Evolutionary conservation across 2,329 filamentous ascomycete species (phyloP).

Genomic region (Penicillium sclerotigenum): DNA sequence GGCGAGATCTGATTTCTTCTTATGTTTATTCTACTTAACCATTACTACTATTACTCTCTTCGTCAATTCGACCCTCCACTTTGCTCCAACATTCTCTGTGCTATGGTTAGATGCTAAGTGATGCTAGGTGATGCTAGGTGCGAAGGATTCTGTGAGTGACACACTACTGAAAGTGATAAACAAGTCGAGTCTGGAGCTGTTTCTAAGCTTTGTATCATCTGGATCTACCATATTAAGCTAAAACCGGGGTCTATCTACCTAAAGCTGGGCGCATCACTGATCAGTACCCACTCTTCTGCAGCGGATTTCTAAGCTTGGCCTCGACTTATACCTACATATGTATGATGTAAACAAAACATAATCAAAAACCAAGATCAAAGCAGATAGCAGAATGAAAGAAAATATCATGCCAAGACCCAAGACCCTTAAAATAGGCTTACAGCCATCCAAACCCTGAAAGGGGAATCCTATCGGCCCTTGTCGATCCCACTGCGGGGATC

Average conservation of each 20-base stretch:
- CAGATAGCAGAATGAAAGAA: not conserved
- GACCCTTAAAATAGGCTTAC: not conserved
- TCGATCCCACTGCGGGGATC: constrained; percentile 22
- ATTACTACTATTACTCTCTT: constrained; percentile 9
- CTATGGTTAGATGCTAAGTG: not conserved
- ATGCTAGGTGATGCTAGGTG: not conserved
- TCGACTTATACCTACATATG: not conserved
- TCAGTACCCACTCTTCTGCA: constrained; percentile 2
- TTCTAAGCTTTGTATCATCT: not conserved
- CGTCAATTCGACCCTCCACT: constrained; percentile 9
- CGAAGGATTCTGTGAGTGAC: no score
- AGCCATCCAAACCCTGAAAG: not conserved
- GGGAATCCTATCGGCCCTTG: constrained; percentile 7
- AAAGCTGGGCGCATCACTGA: not conserved
- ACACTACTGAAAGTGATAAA: no score
- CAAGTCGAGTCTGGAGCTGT: not conserved
- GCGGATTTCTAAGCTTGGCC: not conserved
- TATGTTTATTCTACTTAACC: constrained; percentile 19
- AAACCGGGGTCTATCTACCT: not conserved
- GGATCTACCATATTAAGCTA: not conserved
- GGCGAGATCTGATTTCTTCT: constrained; percentile 15
- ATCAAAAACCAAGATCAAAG: not conserved
- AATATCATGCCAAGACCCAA: constrained; percentile 3
- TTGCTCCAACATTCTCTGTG: constrained; percentile 3
- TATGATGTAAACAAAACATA: not conserved